phyloP scores from a whole-genome alignment of 257 asterid species.

The Paraleonurus japonicus region DNA sequence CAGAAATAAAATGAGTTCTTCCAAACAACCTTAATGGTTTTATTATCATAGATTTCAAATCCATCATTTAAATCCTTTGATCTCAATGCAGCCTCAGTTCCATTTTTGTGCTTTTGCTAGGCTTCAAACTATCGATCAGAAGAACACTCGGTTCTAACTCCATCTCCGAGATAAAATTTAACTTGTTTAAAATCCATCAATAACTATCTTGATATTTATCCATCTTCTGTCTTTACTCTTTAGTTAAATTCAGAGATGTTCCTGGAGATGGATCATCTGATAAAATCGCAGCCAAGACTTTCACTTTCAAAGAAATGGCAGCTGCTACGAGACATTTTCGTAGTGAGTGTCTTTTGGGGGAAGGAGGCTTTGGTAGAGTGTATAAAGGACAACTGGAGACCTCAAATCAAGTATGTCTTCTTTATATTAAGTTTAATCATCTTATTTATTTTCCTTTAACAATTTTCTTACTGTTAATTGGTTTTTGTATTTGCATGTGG shows the following conservation, averaged over 20 bases:
- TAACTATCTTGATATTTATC: conserved; percentile 12
- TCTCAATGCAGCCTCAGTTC: too few species aligned
- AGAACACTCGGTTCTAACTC: not conserved
- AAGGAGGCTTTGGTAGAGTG: conserved; percentile 97
- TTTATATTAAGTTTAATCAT: not conserved
- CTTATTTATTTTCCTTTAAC: too few species aligned
- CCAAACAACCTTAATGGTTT: not conserved
- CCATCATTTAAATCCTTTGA: too few species aligned
- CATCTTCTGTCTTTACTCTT: conserved; percentile 29
- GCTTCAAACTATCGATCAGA: not conserved
- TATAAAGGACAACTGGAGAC: conserved; percentile 76
- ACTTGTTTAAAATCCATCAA: conserved; percentile 2
- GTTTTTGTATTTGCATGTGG: not conserved
- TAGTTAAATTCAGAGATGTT: conserved; percentile 48
- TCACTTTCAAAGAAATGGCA: conserved; percentile 76
- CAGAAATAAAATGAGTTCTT: not conserved
- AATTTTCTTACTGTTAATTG: not conserved
- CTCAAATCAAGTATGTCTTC: conserved; percentile 53
- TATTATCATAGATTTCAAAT: not conserved
- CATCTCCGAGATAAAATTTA: not conserved
- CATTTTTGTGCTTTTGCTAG: too few species aligned
- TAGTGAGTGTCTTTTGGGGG: conserved; percentile 69
- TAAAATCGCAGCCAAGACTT: conserved; percentile 79
- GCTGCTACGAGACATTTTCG: conserved; percentile 76
- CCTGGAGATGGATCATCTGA: conserved; percentile 52